A percentile compares a stretch with the other conserved stretches of the same genome.
Conservation (phyloP, 2,329 filamentous ascomycete species). For the Diaporthe sp. region DNA sequence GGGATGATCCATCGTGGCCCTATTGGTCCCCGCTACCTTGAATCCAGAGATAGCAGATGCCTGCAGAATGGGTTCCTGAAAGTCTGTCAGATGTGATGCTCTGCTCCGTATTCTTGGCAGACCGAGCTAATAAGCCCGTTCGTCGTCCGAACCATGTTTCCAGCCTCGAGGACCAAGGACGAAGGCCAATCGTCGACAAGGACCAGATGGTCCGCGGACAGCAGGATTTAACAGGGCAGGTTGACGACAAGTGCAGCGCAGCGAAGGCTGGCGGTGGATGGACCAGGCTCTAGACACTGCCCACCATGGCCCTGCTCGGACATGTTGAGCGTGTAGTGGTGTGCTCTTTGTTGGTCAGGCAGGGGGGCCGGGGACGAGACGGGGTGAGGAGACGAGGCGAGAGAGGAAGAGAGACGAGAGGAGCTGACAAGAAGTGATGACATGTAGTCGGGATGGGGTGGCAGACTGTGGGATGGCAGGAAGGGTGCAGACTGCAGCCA, state of each 20-base stretch:
- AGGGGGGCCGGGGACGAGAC: conserved; percentile 13
- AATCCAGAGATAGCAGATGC: conserved; percentile 32
- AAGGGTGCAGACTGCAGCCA: conserved; percentile 20
- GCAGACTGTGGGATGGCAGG: conserved; percentile 19
- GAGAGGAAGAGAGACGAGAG: conserved; percentile 9
- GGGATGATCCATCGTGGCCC: conserved; percentile 30
- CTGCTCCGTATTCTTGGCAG: conserved; percentile 29
- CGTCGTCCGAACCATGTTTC: conserved; percentile 29
- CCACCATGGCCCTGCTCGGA: background rate
- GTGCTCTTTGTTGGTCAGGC: background rate
- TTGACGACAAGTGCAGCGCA: background rate
- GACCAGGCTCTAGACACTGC: background rate
- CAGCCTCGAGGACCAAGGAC: conserved; percentile 13
- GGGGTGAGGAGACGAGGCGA: conserved; percentile 1
- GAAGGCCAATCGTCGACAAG: conserved; percentile 4
- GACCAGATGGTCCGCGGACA: background rate
- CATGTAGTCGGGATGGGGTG: conserved; percentile 31
- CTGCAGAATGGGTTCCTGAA: conserved; percentile 24
- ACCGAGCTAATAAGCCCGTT: conserved; percentile 28
- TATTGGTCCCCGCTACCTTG: conserved; percentile 20
- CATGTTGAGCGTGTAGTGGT: background rate
- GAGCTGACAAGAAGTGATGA: conserved; percentile 26
- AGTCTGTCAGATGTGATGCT: conserved; percentile 34
- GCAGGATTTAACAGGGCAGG: background rate
- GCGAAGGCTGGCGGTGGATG: background rate